These are phyloP conservation scores for Mycena citricolor DNA, from an alignment of 1,284 basidiomycete species.

Conservation along the genomic window DNA sequence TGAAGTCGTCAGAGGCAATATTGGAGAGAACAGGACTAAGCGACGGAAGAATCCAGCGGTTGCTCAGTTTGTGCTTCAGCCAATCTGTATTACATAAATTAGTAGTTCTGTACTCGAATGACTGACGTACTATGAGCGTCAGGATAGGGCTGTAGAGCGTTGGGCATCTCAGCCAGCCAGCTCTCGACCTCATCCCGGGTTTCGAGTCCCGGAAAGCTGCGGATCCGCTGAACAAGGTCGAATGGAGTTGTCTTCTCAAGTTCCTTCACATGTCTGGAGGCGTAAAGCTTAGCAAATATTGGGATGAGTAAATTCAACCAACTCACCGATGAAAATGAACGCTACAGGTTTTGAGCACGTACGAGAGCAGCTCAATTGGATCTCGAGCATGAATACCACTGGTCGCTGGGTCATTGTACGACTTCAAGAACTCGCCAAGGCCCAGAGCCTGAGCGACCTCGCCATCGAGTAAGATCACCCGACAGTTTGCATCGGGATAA, in stretches of 20 bases:
- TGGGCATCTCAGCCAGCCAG: too few relatives aligned
- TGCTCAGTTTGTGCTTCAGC: slow-evolving; percentile 21
- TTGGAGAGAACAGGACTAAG: slow-evolving; percentile 15
- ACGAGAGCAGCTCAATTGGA: slow-evolving; percentile 15
- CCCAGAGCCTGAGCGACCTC: slow-evolving; percentile 23
- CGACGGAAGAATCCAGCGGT: slow-evolving; percentile 23
- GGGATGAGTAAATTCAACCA: neutral
- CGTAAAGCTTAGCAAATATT: neutral
- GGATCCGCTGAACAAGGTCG: slow-evolving; percentile 16
- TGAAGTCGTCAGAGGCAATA: slow-evolving; percentile 2
- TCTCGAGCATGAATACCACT: slow-evolving; percentile 17
- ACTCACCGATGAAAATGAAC: slow-evolving; percentile 19
- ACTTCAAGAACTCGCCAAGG: slow-evolving; percentile 15
- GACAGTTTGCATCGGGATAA: slow-evolving; percentile 9
- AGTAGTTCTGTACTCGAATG: neutral
- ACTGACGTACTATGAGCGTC: neutral
- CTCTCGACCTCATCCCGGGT: slow-evolving; percentile 17
- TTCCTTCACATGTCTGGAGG: slow-evolving; percentile 23
- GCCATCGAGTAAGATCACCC: slow-evolving; percentile 18
- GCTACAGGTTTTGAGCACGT: slow-evolving; percentile 21
- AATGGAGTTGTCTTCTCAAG: slow-evolving; percentile 12
- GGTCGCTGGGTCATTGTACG: slow-evolving; percentile 11
- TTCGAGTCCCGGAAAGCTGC: slow-evolving; percentile 17
- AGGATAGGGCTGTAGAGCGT: slow-evolving; percentile 17
- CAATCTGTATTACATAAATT: slow-evolving; percentile 21